phyloP scores from a whole-genome alignment of 1,284 basidiomycete genomes.

The Mycosarcoma maydis region DNA sequence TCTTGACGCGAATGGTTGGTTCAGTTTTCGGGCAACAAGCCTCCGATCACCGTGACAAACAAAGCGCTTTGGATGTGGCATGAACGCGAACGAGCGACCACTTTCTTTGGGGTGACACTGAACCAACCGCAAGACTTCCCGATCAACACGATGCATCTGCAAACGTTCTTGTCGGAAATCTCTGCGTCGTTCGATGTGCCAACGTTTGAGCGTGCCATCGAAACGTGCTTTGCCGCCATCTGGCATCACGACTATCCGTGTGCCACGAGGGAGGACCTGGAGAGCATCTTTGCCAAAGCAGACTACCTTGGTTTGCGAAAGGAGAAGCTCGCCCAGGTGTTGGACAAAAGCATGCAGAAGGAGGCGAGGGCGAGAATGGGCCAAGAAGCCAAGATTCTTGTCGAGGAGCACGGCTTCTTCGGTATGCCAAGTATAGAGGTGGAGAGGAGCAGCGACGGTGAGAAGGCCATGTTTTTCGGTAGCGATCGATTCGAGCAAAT shows the following conservation, averaged over 20 bases:
- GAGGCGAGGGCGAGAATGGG: slow-evolving; percentile 17
- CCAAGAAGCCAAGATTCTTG: slow-evolving; percentile 34
- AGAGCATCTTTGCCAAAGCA: slow-evolving; percentile 21
- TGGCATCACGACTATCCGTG: slow-evolving; percentile 48
- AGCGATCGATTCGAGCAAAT: slow-evolving; percentile 56
- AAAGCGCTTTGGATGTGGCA: slow-evolving; percentile 58
- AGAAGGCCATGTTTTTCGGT: slow-evolving; percentile 41
- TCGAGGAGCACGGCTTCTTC: slow-evolving; percentile 43
- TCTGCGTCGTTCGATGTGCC: slow-evolving; percentile 5
- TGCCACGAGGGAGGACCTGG: slow-evolving; percentile 35
- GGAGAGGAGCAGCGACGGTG: slow-evolving; percentile 25
- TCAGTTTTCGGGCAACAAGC: slow-evolving; percentile 56
- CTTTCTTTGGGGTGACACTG: slow-evolving; percentile 59
- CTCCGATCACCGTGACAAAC: slow-evolving; percentile 60
- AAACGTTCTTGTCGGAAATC: slow-evolving; percentile 45
- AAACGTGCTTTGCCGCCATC: slow-evolving; percentile 45
- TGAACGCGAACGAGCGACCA: slow-evolving; percentile 42
- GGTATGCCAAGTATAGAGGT: slow-evolving; percentile 54
- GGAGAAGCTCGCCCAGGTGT: slow-evolving; percentile 9
- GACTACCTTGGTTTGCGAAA: slow-evolving; percentile 16
- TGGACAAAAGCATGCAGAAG: slow-evolving; percentile 22
- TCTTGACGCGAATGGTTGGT: background rate
- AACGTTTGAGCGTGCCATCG: slow-evolving; percentile 25
- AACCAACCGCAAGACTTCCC: slow-evolving; percentile 52
- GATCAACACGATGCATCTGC: slow-evolving; percentile 53